These are phyloP conservation scores for Mucor velutinosus DNA, from an alignment of 371 early-diverging fungal genomes.

Conservation along the genomic window DNA sequence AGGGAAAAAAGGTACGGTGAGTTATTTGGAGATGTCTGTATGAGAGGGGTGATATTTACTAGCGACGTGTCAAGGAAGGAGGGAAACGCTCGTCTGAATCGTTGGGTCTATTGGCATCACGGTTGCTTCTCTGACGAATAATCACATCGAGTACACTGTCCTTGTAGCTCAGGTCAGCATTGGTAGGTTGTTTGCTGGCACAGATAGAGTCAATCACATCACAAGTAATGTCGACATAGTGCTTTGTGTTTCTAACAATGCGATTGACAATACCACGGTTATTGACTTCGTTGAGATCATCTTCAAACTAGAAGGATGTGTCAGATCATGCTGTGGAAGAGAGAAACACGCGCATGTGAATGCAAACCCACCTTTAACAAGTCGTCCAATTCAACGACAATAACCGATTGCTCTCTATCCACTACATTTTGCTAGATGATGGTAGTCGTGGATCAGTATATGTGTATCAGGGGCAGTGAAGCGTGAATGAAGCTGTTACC, in stretches of 20 bases:
- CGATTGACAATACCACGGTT: slow-evolving; percentile 46
- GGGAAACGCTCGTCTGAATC: slow-evolving; percentile 69
- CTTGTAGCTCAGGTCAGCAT: slow-evolving; percentile 66
- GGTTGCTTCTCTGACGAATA: slow-evolving; percentile 80
- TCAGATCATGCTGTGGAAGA: background rate
- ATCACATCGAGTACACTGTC: slow-evolving; percentile 90
- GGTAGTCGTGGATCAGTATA: background rate
- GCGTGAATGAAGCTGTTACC: slow-evolving; percentile 16
- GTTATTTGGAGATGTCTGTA: background rate
- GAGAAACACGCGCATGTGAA: background rate
- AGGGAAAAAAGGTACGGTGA: background rate
- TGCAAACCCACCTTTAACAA: slow-evolving; percentile 39
- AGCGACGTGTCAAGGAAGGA: slow-evolving; percentile 82
- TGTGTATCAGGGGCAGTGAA: background rate
- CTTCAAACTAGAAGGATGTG: slow-evolving; percentile 33
- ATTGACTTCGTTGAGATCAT: slow-evolving; percentile 14
- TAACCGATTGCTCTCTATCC: slow-evolving; percentile 57
- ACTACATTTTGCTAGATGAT: slow-evolving; percentile 59
- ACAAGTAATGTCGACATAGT: slow-evolving; percentile 81
- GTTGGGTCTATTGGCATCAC: slow-evolving; percentile 59
- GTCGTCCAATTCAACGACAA: slow-evolving; percentile 67
- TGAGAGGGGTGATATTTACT: slow-evolving; percentile 54
- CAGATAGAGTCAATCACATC: slow-evolving; percentile 58
- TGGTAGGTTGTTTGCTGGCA: slow-evolving; percentile 62
- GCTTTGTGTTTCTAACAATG: slow-evolving; percentile 83